Base-by-base conservation (phyloP, 768 basidiomycete species). In the Tylopilus intermedius region DNA sequence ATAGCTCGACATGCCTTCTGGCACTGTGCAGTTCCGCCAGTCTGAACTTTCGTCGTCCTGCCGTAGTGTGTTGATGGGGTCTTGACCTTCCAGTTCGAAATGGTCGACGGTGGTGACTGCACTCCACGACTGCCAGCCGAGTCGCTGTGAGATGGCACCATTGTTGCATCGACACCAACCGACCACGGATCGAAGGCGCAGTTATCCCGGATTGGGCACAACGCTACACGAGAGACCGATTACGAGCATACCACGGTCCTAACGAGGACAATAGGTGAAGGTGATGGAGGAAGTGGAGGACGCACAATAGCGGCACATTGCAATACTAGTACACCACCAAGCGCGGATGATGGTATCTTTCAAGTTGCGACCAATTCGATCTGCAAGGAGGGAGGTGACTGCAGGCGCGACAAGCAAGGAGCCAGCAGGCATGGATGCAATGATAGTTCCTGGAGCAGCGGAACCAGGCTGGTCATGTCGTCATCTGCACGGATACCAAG, bases 221-320 rank as follows among this genome's bases (percentile, higher is more conserved):
- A 84, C 75, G 30, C 80, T 76, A 56, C 80, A 83, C 33, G 83
- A 72, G 15, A 87, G 73, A 38, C 84, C 84, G 14, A 75, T 79
- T 14, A 87, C 83, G 40, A 89, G 78, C 84, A 88, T 88, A n/a
- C 77, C 84, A 41, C 83, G 83, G 62, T 85, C 77, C 81, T 85
- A 35, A 5, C 37, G 33, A 45, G 27, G 30, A 21, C 5, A 13
- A 40, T 27, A 2, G 45, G 3, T 26, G 1, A 29, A 52, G 45
- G 52, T 38, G 5, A 18, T 13, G 13, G 22, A 7, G 24, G 13
- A 42, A 45, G 32, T 21, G 13, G 10, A 11, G n/a, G 1, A 67
- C 72, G 50, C 57, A 76, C 76, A 30, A 72, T 49, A 5, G 79
- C 68, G 8, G 85, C 83, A 58, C 80, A 84, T 64, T 90, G 88